Base-by-base conservation (phyloP, 1,139 yeast genomes). In the Chernovozyma aurita region DNA sequence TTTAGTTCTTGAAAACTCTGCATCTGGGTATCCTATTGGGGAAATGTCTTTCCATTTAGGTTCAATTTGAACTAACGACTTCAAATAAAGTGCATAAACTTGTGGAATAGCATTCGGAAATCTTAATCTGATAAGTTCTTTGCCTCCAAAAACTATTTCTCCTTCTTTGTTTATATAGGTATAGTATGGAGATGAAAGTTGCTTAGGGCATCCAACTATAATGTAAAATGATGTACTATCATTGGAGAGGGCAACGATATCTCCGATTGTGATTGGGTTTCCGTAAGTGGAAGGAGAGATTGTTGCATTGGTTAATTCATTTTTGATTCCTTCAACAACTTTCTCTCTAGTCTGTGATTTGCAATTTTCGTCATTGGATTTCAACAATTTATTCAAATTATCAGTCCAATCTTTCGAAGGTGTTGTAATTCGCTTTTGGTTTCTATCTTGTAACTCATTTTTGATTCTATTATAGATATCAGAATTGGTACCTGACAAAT, bases 151-250 rank as follows among this genome's bases (percentile, higher is more conserved):
- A 1, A 63, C 49, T 5, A 83, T 57, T 32, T 69, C 76, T 4
- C 94, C 92, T 40, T 70, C 71, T 29, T 70, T 64, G 40, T 73
- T 72, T 33, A 79, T 61, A 41, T 78, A 69, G 0, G 84, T 73
- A 46, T 75, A 82, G 25, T 54, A 47, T 11, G 47, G 44, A 0
- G 62, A 52, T 4, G 48, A 50, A 8, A 68, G 45, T 5, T 47
- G 41, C 13, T 45, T 44, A 1, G 75, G 74, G 26, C 54, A 43
- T 2, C 51, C 56, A 8, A 58, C 68, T 3, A 70, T 58, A 11
- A 70, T 45, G 35, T 54, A 63, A 28, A 67, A 50, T 24, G 55
- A 51, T 6, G 59, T 49, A 34, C 55, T 54, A n/a, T 63, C 66
- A 8, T 55, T 54, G 16, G 46, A 40, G 7, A 68, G 37, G 0